Conservation (phyloP, 2,329 filamentous ascomycete species). For the Ophiostoma ulmi region DNA sequence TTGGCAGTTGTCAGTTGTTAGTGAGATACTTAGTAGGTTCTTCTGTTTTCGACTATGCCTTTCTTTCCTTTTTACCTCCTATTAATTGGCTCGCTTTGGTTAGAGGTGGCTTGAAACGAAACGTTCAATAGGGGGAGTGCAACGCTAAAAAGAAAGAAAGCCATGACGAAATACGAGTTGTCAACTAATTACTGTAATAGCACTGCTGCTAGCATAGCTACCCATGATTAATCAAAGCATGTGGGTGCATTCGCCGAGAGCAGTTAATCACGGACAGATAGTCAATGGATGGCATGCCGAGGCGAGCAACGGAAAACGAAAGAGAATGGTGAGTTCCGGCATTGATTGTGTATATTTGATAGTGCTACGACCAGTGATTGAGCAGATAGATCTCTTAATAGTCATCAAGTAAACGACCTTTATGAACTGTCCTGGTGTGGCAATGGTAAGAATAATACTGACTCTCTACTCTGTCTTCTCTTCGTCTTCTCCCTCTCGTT, state of each 20-base stretch:
- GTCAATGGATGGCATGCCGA: not conserved
- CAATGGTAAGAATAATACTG: too few relatives aligned
- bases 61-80: not conserved
- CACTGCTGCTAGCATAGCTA: not conserved
- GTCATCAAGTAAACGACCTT: too few relatives aligned
- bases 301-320: not conserved
- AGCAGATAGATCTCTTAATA: too few relatives aligned
- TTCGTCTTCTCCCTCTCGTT: too few relatives aligned
- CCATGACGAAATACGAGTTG: not conserved
- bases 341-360: too few relatives aligned
- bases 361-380: too few relatives aligned
- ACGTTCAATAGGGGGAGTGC: not conserved
- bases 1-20: not conserved
- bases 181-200: not conserved
- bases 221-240: not conserved
- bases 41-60: too few relatives aligned
- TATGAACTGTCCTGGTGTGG: too few relatives aligned
- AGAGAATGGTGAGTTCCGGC: too few relatives aligned
- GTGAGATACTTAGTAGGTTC: not conserved
- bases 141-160: conserved; percentile 4
- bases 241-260: not conserved
- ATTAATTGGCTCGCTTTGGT: not conserved
- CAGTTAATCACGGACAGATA: not conserved
- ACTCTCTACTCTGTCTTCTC: too few relatives aligned
- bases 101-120: conserved; percentile 11